These are phyloP conservation scores for Trichodelitschia bisporula DNA, from an alignment of 495 filamentous ascomycete genomes.

Conservation along the genomic window DNA sequence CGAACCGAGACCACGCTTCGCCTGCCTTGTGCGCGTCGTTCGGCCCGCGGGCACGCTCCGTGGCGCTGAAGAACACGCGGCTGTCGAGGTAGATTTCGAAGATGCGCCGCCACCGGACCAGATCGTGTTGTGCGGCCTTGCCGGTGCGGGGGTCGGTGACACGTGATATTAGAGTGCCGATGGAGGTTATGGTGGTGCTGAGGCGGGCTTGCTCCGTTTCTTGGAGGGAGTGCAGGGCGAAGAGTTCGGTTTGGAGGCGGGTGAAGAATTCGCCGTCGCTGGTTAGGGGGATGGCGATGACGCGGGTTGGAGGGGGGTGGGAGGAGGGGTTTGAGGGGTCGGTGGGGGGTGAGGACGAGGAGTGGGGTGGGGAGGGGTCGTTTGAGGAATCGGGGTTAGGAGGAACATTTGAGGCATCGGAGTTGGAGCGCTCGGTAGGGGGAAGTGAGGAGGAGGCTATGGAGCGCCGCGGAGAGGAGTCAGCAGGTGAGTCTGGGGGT, in stretches of 20 bases:
- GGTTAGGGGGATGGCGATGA: slow-evolving; percentile 37
- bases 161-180: slow-evolving; percentile 30
- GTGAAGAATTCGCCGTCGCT: slow-evolving; percentile 46
- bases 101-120: slow-evolving; percentile 46
- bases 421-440: no score
- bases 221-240: slow-evolving; percentile 33
- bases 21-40: slow-evolving; percentile 21
- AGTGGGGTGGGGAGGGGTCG: no score
- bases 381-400: no score
- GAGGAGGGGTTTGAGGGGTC: not conserved
- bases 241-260: slow-evolving; percentile 34
- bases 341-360: not conserved
- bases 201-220: slow-evolving; percentile 28
- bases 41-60: slow-evolving; percentile 32
- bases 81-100: slow-evolving; percentile 46
- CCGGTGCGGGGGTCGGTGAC: slow-evolving; percentile 31
- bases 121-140: slow-evolving; percentile 17
- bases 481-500: no score
- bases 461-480: no score
- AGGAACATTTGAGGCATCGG: no score
- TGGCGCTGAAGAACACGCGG: slow-evolving; percentile 47
- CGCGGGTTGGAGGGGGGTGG: slow-evolving; percentile 5
- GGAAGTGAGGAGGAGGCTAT: no score
- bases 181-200: slow-evolving; percentile 22
- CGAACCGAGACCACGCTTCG: slow-evolving; percentile 10